Base-by-base conservation (phyloP, 73 alveolate genomes). In the Effrenium voratum region DNA sequence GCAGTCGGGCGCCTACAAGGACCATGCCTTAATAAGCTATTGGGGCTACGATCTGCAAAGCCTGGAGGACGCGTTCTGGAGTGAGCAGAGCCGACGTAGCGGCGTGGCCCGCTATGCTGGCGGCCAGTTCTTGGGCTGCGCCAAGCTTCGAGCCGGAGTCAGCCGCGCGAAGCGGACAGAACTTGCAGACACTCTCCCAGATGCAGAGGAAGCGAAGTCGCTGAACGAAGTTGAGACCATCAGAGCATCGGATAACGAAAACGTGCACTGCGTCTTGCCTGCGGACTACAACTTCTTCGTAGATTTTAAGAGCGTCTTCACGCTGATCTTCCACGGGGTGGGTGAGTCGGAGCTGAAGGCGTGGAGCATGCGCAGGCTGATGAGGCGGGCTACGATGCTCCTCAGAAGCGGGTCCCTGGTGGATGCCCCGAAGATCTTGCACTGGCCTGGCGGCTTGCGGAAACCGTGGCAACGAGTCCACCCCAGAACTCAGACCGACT, bases 21-120 rank as follows among this genome's bases (percentile, higher is more conserved):
- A 86, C 38, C 83, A 86, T 43, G 47, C 82, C 1, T 70, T 86
- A 68, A n/a, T 86, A 82, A 86, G 60, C 77, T 86, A 60, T 68
- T 86, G 94, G 94, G 94, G 94, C 46, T 86, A 86, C 8, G 94
- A 86, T 52, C 77, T 86, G 63, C 94, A 86, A 70, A 86, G 83
- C 40, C 50, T 86, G 94, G 94, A 86, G 46, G 94, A 86, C 45
- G 63, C 94, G 26, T 86, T 86, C n/a, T 86, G 94, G 94, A 47
- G 82, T 32, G 30, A 43, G 6, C 26, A 43, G 47, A 47, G 94
- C 34, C 83, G 81, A 3, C 52, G 94, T 12, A 38, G 63, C 3
- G 94, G 94, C 94, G 38, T 86, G 5, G 52, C 83, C 13, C 28
- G 49, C 63, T 86, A 60, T 41, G 66, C 38, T 5, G 46, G 10